Base-by-base conservation (phyloP, 768 basidiomycete species). In the Leccinum longicurvipes region DNA sequence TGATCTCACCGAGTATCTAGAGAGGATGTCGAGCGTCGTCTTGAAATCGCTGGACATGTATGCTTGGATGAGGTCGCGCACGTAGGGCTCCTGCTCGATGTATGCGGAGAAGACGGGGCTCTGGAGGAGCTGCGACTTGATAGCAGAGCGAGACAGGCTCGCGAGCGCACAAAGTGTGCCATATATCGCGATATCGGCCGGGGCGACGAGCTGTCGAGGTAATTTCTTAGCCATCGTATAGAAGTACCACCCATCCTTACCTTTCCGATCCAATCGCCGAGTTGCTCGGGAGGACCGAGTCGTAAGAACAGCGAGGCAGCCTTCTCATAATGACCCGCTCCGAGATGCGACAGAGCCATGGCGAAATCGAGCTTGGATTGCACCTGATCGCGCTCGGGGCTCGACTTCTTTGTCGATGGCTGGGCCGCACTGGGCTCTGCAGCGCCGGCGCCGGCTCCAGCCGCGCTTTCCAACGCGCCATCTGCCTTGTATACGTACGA, bases 401-500 rank as follows among this genome's bases (percentile, higher is more conserved):
- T 74, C 56, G 78, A 76, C 69, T 82, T 81, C 62, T 76, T 78
- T 46, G 67, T 72, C 28, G 72, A 64, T 7, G 63, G 19, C 10
- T 68, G 64, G 2, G 34, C 31, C 3, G 57, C 61, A 10, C 62
- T 58, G 14, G 65, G 50, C 21, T 67, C 68, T 25, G 60, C 58
- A 17, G 72, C 60, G 10, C 70, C 61, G 14, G 76, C 67, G 2
- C 73, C 72, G 1, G 70, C 60, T 6, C 74, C 63, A 8, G 74
- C 60, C 1, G 81, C 72, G 3, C 84, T 82, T 39, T 96, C 93
- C 24, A 97, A 77, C 0, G 92, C 89, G 0, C 91, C 86, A 57
- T 97, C 94, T n/a, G 93, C 93, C 72, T 97, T 97, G 82, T 88
- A 92, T 27, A 97, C 85, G 67, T 97, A 95, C n/a, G 90, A 93